Base-by-base conservation (phyloP, 768 basidiomycete genomes). In the Phaeotremella fagi region DNA sequence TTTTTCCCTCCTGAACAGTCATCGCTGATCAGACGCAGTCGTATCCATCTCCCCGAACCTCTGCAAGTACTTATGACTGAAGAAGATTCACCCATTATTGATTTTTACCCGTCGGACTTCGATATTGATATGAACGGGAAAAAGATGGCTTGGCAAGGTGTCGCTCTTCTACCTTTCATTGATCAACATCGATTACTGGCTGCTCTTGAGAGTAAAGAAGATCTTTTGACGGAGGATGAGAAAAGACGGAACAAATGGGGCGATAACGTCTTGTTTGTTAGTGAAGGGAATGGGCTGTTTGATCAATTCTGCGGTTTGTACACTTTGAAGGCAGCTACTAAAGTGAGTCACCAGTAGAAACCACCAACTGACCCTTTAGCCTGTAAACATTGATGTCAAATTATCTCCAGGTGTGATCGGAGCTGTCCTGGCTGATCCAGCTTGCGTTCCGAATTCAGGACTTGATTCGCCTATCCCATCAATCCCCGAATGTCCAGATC, bases 41-140 rank as follows among this genome's bases (percentile, higher is more conserved):
- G 85, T 64, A 78, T 83, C 55, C 91, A 95, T 71, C 89, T 99
- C 44, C 95, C 95, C 1, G 72, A 79, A 26, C 80, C 82, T 0
- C 91, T 97, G 79, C 92, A 95, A 27, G 68, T 78, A 3, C 81
- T 98, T 33, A 99, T 99, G 95, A 81, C 79, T 3, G 82, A 87
- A 2, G 81, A 85, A 44, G 82, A 85, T 27, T 97, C 92, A 0
- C 89, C 90, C 6, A 97, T 98, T 74, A 82, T 90, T 55, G 92
- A 98, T 68, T 98, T 97, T 77, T 98, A 98, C 75, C 94, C 94
- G 0, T 59, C 79, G 0, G 82, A 85, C 15, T 99, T 99, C 73
- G 83, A 92, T 63, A 85, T 98, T 67, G 95, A 99, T 75, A 99
- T 99, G 95, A 99, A 99, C 68, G 95, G 95, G 54, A 98, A 98